Base-by-base conservation (phyloP, 306 rosid species). In the Cicer chorassanicum region DNA sequence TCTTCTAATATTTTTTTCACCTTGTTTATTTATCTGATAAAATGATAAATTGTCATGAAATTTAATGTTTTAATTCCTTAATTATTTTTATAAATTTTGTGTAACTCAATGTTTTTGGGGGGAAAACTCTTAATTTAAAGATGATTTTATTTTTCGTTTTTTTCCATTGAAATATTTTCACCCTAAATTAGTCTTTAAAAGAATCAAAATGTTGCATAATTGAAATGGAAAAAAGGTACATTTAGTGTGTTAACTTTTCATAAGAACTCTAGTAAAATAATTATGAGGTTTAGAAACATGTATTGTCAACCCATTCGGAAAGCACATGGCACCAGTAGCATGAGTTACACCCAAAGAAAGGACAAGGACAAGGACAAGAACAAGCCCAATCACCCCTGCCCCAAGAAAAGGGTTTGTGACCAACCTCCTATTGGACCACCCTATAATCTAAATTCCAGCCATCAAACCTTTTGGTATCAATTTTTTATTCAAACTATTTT, bases 371-470 rank as follows among this genome's bases (percentile, higher is more conserved):
- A 63, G 66, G 42, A 67, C 56, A 48, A 63, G 66, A 43, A 54
- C 78, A 57, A 82, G 61, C 70, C 67, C 71, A 41, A 46, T 54
- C 60, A 76, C 68, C 71, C 24, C 16, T 65, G 40, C 67, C 78
- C 79, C 36, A 70, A 67, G 1, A 50, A 16, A 63, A 36, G 54
- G 72, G 42, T 63, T 78, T 56, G 89, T 90, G 96, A 88, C 96
- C 92, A 83, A 43, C 29, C 55, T 55, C 12, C 34, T 59, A 24
- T 1, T 71, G 96, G 96, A 91, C 97, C 94, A 84, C 80, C 79
- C 76, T 77, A 63, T 63, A 10, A 7, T 50, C 55, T 62, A 55
- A 29, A 53, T 59, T 69, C 76, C 50, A 71, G 51, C 45, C 64
- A 29, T 29, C 4, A 29, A 29, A 29, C 36, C 36, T 3, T 29